Evolutionary conservation across 2,329 filamentous ascomycete genomes (phyloP), one percentile per base, ranked within the genome.

Genomic region (Fusarium sp.): DNA sequence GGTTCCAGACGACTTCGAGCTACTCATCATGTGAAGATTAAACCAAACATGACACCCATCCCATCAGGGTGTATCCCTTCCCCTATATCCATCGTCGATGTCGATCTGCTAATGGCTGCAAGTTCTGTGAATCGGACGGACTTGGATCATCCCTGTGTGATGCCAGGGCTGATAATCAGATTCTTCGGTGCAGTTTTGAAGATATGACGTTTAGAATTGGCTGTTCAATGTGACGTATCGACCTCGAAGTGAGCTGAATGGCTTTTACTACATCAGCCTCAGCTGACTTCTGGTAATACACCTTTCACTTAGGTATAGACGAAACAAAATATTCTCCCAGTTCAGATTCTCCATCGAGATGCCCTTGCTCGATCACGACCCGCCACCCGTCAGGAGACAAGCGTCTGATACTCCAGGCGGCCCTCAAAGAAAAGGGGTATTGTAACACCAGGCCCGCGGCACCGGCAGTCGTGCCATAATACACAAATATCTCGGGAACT

Each of bases 161-260:
- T 62, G 50, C 68, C 71, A 72, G 69, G 71, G 70, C 67, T 71
- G 56, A 46, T 37, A 39, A 15, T 49, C 22, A 25, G 13, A 52
- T 19, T 43, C 43, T 48, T 17, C 41, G 23, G 46, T 43, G 35
- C 60, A 58, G 47, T 40, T 39, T 27, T 52, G 37, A 30, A 32
- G 41, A 60, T 54, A 62, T 63, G 56, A 48, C 50, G 56, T 39
- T 55, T 23, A 64, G 32, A 43, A 40, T 23, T 45, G 33, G 30
- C 22, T 41, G 23, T 53, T 47, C 30, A 62, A 54, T 56, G 59
- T 25, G 52, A 64, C 50, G 35, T 15, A 50, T 54, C 43, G 41
- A 56, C 43, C 59, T 49, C 61, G 56, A 65, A 51, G 33, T 52
- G 46, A 15, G 46, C 37, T 52, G 30, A 46, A 41, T 22, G 20